These are phyloP conservation scores for Boeremia lycopersici DNA, from an alignment of 2,329 filamentous ascomycete genomes.

Conservation along the genomic window DNA sequence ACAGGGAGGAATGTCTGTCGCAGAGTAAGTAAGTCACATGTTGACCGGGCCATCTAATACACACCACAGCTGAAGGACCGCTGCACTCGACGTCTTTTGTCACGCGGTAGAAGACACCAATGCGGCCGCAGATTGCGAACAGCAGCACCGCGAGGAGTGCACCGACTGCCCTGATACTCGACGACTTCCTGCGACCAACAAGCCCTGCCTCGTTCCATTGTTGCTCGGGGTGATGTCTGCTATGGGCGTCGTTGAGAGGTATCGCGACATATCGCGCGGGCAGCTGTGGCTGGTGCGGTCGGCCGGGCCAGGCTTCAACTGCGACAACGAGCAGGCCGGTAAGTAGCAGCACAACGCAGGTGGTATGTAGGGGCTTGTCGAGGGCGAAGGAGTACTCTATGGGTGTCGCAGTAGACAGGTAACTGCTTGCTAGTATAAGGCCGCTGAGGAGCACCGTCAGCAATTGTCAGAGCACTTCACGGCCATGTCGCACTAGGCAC, in stretches of 20 bases:
- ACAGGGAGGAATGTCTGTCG: constrained; percentile 40
- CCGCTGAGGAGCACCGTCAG: constrained; percentile 38
- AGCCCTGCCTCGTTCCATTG: constrained; percentile 33
- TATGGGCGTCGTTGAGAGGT: constrained; percentile 34
- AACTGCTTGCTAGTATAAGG: constrained; percentile 42
- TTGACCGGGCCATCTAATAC: neutral
- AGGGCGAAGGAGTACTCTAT: constrained; percentile 43
- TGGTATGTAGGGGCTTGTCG: constrained; percentile 45
- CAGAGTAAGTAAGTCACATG: constrained; percentile 15
- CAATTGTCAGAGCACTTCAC: constrained; percentile 3
- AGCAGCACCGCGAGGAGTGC: constrained; percentile 35
- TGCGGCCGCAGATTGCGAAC: constrained; percentile 40
- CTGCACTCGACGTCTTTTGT: constrained; percentile 41
- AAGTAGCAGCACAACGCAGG: constrained; percentile 38
- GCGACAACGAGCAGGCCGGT: constrained; percentile 41
- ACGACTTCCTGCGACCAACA: constrained; percentile 19
- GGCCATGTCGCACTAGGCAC: constrained; percentile 6
- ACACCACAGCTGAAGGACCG: constrained; percentile 34
- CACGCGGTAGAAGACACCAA: constrained; percentile 39
- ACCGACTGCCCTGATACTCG: constrained; percentile 30
- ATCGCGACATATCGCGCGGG: constrained; percentile 39
- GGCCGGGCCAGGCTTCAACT: constrained; percentile 29
- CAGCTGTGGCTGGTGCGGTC: constrained; percentile 24
- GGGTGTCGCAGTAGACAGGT: constrained; percentile 39
- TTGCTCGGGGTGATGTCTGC: constrained; percentile 31